Evolutionary conservation across 257 asterid species (phyloP).

Genomic region (Nicotiana benthamiana): DNA sequence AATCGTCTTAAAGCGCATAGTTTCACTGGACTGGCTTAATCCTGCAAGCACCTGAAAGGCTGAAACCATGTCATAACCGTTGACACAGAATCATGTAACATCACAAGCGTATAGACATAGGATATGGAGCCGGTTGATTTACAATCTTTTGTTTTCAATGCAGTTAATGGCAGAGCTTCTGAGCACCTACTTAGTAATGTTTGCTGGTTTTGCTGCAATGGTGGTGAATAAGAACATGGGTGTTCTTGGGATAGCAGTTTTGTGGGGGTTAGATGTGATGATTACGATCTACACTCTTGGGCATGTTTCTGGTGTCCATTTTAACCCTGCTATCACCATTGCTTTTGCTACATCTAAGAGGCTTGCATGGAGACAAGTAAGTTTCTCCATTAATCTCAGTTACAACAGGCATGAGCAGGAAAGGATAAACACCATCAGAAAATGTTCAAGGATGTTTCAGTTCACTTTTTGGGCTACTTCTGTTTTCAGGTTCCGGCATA

Average conservation of each 20-base stretch:
- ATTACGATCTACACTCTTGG: conserved; percentile 6
- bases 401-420: background rate
- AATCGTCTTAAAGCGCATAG: too few relatives aligned
- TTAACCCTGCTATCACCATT: conserved; percentile 12
- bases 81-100: background rate
- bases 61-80: background rate
- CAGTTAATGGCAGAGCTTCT: conserved; percentile 5
- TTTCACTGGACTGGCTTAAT: background rate
- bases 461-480: background rate
- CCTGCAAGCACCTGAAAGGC: background rate
- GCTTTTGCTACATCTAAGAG: conserved; percentile 6
- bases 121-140: background rate
- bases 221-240: background rate
- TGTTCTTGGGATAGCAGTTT: background rate
- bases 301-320: conserved; percentile 9
- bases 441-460: background rate
- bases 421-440: background rate
- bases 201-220: conserved; percentile 10
- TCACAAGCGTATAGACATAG: background rate
- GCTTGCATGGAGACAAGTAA: conserved; percentile 3
- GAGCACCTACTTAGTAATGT: conserved; percentile 11
- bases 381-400: background rate
- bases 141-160: background rate
- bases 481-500: conserved; percentile 11
- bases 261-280: conserved; percentile 9